phyloP scores from a whole-genome alignment of 768 basidiomycete species.

The Lyophyllum semitale region DNA sequence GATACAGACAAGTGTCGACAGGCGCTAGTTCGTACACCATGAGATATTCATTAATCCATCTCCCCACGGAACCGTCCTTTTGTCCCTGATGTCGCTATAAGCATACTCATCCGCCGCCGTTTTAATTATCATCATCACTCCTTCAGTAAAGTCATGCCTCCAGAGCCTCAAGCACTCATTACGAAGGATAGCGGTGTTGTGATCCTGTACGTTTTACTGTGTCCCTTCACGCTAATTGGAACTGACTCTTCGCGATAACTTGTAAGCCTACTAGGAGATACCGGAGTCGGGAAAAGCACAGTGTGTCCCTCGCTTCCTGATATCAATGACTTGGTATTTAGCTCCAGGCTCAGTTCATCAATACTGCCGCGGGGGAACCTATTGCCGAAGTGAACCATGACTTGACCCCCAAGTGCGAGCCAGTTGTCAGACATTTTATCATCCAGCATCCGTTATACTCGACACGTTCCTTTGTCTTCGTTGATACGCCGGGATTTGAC shows the following conservation, averaged over 20 bases:
- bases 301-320: neutral
- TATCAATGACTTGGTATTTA: neutral
- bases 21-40: no score
- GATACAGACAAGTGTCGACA: no score
- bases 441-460: neutral
- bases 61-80: no score
- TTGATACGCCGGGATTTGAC: slow-evolving; percentile 1
- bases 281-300: slow-evolving; percentile 7
- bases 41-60: no score
- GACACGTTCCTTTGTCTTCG: neutral
- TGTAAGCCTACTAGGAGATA: slow-evolving; percentile 4
- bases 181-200: neutral
- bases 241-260: no score
- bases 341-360: neutral
- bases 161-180: no score
- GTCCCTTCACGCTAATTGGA: neutral
- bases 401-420: neutral
- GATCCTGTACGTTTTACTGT: neutral
- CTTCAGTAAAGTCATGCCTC: no score
- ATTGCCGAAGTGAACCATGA: neutral
- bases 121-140: no score
- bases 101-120: no score
- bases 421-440: neutral
- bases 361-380: neutral
- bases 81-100: no score